Conservation (phyloP, 2,329 filamentous ascomycete species). For the Penicillium crustosum region DNA sequence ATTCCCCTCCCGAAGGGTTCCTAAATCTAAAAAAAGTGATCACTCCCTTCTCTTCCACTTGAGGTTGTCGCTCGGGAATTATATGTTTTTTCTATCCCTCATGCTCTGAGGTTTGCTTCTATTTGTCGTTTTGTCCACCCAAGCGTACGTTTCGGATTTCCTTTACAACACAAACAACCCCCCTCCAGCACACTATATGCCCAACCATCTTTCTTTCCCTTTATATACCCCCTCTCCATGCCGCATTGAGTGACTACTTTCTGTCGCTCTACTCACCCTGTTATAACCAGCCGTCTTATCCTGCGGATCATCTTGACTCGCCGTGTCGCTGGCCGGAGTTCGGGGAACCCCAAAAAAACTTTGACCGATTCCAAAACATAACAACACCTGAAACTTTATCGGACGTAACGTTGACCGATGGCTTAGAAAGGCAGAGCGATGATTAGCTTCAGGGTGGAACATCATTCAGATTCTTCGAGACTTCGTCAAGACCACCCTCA, state of each 20-base stretch:
- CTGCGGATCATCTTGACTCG: constrained; percentile 9
- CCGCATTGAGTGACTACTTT: not conserved
- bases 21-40: constrained; percentile 19
- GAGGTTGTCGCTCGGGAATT: constrained; percentile 19
- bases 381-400: constrained; percentile 1
- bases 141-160: constrained; percentile 25
- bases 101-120: constrained; percentile 28
- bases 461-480: constrained; percentile 43
- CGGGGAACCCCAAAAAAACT: constrained; percentile 14
- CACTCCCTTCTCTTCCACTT: constrained; percentile 18
- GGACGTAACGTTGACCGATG: constrained; percentile 30
- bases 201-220: constrained; percentile 7
- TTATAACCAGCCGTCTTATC: constrained; percentile 1
- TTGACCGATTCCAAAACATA: constrained; percentile 10
- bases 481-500: constrained; percentile 37
- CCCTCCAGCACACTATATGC: constrained; percentile 18
- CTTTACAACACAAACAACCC: constrained; percentile 11
- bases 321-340: constrained; percentile 9
- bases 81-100: constrained; percentile 17
- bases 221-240: constrained; percentile 1
- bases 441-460: constrained; percentile 46
- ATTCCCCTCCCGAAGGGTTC: constrained; percentile 16
- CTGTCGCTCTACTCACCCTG: not conserved
- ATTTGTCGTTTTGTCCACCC: constrained; percentile 29
- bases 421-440: constrained; percentile 43